A percentile compares a stretch with the other conserved stretches of the same genome.
Conservation (phyloP, 208 protist genomes). For the Acanthamoeba culbertsoni region DNA sequence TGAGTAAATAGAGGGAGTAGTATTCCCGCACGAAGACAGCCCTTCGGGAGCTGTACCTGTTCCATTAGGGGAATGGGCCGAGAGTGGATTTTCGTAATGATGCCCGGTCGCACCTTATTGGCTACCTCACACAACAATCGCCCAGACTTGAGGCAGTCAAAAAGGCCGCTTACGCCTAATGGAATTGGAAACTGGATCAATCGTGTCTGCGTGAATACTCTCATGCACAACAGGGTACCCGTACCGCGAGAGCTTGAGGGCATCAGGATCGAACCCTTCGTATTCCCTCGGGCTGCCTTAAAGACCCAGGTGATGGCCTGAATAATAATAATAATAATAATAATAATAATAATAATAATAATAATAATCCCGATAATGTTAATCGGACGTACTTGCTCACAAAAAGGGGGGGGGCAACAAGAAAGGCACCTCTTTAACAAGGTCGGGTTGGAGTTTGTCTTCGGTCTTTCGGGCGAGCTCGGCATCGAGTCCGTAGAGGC, state of each 20-base stretch:
- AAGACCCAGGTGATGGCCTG: constrained; percentile 13
- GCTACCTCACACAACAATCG: constrained; percentile 38
- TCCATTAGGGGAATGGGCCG: constrained; percentile 53
- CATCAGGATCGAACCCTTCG: neutral
- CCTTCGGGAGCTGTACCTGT: neutral
- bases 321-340: neutral
- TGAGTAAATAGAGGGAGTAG: neutral
- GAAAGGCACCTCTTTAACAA: neutral
- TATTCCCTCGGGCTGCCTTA: neutral
- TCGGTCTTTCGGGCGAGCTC: constrained; percentile 16
- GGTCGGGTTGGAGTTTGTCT: neutral
- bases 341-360: neutral
- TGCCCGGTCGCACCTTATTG: constrained; percentile 39
- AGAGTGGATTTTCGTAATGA: constrained; percentile 23
- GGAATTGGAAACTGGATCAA: too few species aligned
- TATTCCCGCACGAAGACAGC: neutral
- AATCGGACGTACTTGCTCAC: neutral
- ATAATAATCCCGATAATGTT: neutral
- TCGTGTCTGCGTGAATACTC: neutral
- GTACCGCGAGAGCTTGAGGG: neutral
- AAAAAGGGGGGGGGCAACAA: neutral
- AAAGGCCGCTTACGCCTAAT: neutral
- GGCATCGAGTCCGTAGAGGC: constrained; percentile 43
- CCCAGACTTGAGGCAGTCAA: neutral
- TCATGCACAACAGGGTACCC: too few species aligned